Conservation (phyloP, 1,139 yeast species). For the Suhomyces maxii region DNA sequence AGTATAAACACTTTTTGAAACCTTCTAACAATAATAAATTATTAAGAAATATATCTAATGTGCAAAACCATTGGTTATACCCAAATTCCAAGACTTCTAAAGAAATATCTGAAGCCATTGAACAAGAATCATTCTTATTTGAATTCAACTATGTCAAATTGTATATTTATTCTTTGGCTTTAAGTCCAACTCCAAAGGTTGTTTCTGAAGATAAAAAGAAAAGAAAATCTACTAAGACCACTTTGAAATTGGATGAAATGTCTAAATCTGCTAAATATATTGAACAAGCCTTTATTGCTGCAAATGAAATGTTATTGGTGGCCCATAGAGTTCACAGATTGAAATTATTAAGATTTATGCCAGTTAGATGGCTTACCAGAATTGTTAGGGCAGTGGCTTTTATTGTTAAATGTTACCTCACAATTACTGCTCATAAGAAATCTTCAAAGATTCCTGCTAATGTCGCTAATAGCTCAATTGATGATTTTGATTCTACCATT, state of each 20-base stretch:
- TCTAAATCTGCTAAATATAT: constrained; percentile 75
- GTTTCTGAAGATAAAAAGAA: constrained; percentile 21
- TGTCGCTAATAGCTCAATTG: constrained; percentile 20
- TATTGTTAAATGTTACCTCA: constrained; percentile 78
- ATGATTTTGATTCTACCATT: constrained; percentile 49
- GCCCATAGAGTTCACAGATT: constrained; percentile 70
- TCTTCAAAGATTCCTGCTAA: constrained; percentile 10
- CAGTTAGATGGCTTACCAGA: constrained; percentile 87
- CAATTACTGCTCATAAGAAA: constrained; percentile 53
- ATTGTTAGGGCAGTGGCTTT: constrained; percentile 91
- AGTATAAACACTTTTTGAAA: constrained; percentile 55
- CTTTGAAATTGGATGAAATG: constrained; percentile 66
- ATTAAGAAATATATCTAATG: constrained; percentile 26
- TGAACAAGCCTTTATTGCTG: constrained; percentile 80
- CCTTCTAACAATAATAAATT: constrained; percentile 39
- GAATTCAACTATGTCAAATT: constrained; percentile 83
- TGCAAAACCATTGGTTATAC: constrained; percentile 33
- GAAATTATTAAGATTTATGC: constrained; percentile 71
- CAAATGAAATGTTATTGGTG: constrained; percentile 73
- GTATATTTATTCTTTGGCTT: constrained; percentile 79
- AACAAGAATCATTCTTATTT: constrained; percentile 70
- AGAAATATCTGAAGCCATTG: constrained; percentile 48
- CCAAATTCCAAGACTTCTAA: constrained; percentile 39
- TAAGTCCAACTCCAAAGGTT: constrained; percentile 42
- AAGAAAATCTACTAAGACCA: constrained; percentile 21